phyloP scores from a whole-genome alignment of 2,329 filamentous ascomycete genomes.

The Claviceps sp. region DNA sequence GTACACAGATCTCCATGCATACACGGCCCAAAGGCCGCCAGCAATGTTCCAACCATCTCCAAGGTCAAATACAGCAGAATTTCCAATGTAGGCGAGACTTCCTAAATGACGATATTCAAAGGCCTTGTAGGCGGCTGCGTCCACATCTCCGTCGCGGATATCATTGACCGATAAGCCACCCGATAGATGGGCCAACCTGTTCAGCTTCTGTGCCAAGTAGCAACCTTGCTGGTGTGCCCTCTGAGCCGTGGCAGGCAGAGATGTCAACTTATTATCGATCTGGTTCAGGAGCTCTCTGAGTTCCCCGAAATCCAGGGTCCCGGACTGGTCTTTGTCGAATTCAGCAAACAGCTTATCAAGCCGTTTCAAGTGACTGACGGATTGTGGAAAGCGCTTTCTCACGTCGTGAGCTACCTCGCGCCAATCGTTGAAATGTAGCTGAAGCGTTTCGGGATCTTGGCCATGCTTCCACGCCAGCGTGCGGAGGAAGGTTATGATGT shows the following conservation, averaged over 20 bases:
- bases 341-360: constrained; percentile 82
- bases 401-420: constrained; percentile 70
- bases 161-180: constrained; percentile 69
- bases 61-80: constrained; percentile 89
- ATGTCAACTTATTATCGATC: constrained; percentile 91
- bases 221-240: constrained; percentile 90
- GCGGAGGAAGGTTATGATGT: constrained; percentile 81
- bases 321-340: constrained; percentile 87
- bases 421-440: constrained; percentile 83
- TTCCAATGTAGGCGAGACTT: constrained; percentile 87
- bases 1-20: constrained; percentile 91
- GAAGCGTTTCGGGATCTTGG: constrained; percentile 75
- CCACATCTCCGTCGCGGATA: constrained; percentile 76
- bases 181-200: constrained; percentile 68
- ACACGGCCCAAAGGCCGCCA: constrained; percentile 84
- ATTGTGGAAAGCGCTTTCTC: constrained; percentile 81
- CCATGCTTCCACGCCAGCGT: constrained; percentile 85
- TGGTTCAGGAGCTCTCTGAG: constrained; percentile 76
- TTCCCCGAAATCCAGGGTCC: constrained; percentile 89
- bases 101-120: constrained; percentile 92
- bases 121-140: constrained; percentile 83
- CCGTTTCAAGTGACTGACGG: constrained; percentile 71
- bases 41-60: constrained; percentile 61
- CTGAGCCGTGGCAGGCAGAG: constrained; percentile 87
- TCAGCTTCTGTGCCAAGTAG: constrained; percentile 89